phyloP scores from a whole-genome alignment of 139 green algal species.

The Edaphochlamys debaryana region DNA sequence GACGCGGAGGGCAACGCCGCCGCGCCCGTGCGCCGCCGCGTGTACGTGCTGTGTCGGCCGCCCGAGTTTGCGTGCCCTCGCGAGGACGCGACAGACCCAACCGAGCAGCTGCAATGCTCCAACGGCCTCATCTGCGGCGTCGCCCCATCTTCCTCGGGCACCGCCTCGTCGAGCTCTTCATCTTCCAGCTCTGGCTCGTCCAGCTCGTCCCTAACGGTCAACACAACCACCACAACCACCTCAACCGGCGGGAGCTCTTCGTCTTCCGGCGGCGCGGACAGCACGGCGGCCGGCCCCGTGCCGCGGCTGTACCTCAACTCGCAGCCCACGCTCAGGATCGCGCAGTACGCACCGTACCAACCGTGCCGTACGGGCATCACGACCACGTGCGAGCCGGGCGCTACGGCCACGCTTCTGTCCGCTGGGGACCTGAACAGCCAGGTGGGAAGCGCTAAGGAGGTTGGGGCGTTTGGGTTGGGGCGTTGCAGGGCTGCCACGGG shows the following conservation, averaged over 20 bases:
- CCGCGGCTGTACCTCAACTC: background rate
- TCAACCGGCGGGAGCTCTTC: too few species aligned
- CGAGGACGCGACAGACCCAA: background rate
- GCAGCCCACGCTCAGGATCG: background rate
- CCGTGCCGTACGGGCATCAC: background rate
- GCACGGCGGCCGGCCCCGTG: background rate
- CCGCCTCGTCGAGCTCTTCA: too few species aligned
- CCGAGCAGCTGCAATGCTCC: background rate
- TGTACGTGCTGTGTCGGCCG: constrained; percentile 5
- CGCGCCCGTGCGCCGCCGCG: background rate
- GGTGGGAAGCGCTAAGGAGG: too few species aligned
- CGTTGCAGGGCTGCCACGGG: too few species aligned
- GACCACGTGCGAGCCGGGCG: constrained; percentile 4
- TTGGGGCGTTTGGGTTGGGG: too few species aligned
- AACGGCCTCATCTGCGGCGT: background rate
- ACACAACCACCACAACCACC: background rate
- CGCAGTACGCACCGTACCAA: background rate
- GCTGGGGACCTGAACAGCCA: background rate
- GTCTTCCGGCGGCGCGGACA: too few species aligned
- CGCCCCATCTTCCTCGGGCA: too few species aligned
- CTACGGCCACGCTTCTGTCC: background rate
- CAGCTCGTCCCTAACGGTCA: background rate
- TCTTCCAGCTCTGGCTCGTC: too few species aligned
- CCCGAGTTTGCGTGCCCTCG: background rate
- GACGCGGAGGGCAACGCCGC: background rate